Evolutionary conservation across 2,329 filamentous ascomycete genomes (phyloP), one percentile per base, ranked within the genome.

Genomic region (Leptographium galeiforme): DNA sequence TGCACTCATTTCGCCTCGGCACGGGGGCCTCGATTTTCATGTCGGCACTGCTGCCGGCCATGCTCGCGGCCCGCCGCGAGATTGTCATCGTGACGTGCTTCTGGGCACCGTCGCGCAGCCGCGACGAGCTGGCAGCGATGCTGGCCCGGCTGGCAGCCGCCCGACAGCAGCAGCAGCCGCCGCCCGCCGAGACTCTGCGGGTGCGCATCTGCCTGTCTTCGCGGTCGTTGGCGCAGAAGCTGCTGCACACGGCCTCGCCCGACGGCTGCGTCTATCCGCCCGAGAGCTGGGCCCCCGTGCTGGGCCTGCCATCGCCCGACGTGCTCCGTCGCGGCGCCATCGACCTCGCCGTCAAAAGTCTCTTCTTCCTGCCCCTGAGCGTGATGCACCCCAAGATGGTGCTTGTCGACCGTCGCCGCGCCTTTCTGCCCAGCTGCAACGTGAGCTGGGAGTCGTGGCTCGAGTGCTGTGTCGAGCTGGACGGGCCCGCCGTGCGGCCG

Each of bases 351-450:
- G 78, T 89, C 53, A 90, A 89, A 70, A 88, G 82, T 57, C 72
- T 91, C 8, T 94, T 94, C 66, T 81, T 91, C 57, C 71, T 82
- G 2, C 88, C 88, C 0, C 82, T 93, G 56, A 88, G 86, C 61
- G 84, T 94, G n/a, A 86, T 93, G 81, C 88, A 94, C 63, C 84
- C 87, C 0, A 94, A 94, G 62, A 91, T 87, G 60, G 73, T 91
- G 40, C 73, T 93, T 14, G 66, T 91, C 1, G 88, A 94, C 63
- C 75, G 83, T 0, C 65, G 71, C 36, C 73, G 69, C 2, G 84
- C 84, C 0, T 83, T 84, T 61, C 66, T 93, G 11, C 87, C 87
- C 0, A 89, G 84, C 60, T 90, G 86, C 66, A 94, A 94, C 60
- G 79, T 94, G 6, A 89, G 85, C 62, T 93, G 85, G 85, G 88